These are phyloP conservation scores for Calcarisporium arbuscula DNA, from an alignment of 2,329 filamentous ascomycete genomes.

Conservation along the genomic window DNA sequence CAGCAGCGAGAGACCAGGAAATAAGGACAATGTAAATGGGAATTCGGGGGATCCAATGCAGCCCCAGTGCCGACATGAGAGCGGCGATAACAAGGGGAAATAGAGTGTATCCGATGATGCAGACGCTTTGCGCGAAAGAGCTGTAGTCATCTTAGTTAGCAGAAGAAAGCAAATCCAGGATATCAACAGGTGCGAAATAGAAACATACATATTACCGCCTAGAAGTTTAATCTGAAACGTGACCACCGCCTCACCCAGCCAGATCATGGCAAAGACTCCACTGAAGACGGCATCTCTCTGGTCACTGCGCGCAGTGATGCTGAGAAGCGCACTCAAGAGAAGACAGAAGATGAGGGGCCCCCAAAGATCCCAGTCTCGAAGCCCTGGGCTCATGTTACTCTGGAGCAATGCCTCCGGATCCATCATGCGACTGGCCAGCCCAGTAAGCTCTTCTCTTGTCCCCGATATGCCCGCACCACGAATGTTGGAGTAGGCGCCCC, in stretches of 20 bases:
- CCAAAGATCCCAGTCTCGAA: constrained; percentile 98
- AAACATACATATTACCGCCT: constrained; percentile 94
- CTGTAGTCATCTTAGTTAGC: constrained; percentile 39
- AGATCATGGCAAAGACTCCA: constrained; percentile 92
- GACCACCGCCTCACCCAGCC: constrained; percentile 93
- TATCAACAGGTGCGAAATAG: neutral
- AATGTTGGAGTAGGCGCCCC: constrained; percentile 57
- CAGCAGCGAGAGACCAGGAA: constrained; percentile 88
- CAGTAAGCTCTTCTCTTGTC: constrained; percentile 55
- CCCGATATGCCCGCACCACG: constrained; percentile 52
- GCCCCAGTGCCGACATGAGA: constrained; percentile 73
- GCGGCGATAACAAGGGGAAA: constrained; percentile 95
- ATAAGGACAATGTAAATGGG: constrained; percentile 87
- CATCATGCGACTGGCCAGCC: constrained; percentile 55
- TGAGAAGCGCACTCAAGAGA: constrained; percentile 79
- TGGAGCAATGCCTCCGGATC: constrained; percentile 57
- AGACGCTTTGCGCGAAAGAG: constrained; percentile 95
- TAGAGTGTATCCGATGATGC: constrained; percentile 96
- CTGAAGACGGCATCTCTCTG: constrained; percentile 90
- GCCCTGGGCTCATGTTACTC: constrained; percentile 76
- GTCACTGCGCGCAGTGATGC: constrained; percentile 68
- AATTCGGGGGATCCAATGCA: constrained; percentile 76
- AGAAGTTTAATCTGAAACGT: constrained; percentile 97
- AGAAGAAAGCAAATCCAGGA: neutral
- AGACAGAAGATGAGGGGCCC: constrained; percentile 93